Percentiles rank a stretch among this genome's conserved stretches.
Evolutionary conservation across 371 early-diverging fungal species (phyloP).

Genomic region (Apophysomyces variabilis): DNA sequence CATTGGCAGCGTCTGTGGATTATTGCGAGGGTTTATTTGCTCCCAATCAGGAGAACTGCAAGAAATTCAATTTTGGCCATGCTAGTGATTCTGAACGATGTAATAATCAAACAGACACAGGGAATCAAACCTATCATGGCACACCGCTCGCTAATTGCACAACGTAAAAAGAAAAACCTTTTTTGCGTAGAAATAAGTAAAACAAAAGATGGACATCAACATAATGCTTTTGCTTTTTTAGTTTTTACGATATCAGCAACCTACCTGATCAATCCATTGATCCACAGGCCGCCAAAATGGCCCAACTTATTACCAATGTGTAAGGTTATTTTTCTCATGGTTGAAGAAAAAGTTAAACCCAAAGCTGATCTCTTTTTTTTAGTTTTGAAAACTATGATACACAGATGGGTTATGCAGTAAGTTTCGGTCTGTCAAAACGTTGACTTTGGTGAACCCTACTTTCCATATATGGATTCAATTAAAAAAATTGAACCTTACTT

Average conservation of each 20-base stretch:
- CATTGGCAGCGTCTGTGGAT: constrained; percentile 8
- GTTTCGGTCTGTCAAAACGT: not conserved
- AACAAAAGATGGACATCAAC: not conserved
- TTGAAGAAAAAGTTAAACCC: not conserved
- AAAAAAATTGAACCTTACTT: not conserved
- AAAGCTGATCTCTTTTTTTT: not conserved
- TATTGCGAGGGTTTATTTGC: constrained; percentile 25
- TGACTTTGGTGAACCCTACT: too few species aligned
- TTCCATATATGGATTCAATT: too few species aligned
- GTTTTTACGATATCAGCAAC: constrained; percentile 43
- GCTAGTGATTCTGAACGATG: constrained; percentile 1
- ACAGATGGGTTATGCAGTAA: constrained; percentile 50
- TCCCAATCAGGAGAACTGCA: constrained; percentile 13
- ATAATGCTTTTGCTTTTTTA: not conserved
- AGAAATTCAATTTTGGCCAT: constrained; percentile 22
- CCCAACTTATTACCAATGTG: constrained; percentile 53
- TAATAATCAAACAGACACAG: not conserved
- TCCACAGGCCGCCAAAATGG: constrained; percentile 40
- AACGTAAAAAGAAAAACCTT: constrained; percentile 24
- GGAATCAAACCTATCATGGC: constrained; percentile 14
- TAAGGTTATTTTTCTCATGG: constrained; percentile 17
- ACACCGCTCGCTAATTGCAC: constrained; percentile 43
- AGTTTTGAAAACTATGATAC: constrained; percentile 53
- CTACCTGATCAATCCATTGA: constrained; percentile 40
- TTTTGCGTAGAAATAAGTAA: not conserved